Base-by-base conservation (phyloP, 2,329 filamentous ascomycete genomes). In the Dothistroma pini region DNA sequence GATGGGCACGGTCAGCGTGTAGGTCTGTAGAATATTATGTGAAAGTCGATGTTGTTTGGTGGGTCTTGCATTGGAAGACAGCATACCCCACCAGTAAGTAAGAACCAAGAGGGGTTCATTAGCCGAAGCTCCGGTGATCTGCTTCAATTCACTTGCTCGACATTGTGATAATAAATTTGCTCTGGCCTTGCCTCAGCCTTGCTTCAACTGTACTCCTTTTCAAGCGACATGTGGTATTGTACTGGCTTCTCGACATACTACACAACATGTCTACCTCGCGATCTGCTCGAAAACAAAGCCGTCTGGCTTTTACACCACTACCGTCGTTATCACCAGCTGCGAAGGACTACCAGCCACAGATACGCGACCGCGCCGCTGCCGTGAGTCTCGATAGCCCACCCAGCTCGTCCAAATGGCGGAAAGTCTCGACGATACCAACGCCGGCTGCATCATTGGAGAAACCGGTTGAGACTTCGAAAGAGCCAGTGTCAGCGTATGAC, bases 301-400 rank as follows among this genome's bases (percentile, higher is more conserved):
- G 76, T 29, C 69, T 81, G 21, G 73, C 70, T 54, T 81, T 81
- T 69, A 78, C 76, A 0, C 75, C 77, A 4, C 61, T 78, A 4
- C 70, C 76, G 8, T 75, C 77, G 12, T 75, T 76, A 0, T 77
- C 77, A 5, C 75, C 76, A 16, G 73, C 72, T 19, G 67, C 73
- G 5, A 61, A 74, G 29, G 58, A 66, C 21, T 72, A 75, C 31
- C 66, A 74, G 38, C 57, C 67, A 29, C 72, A 74, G 58, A 72
- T 75, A 44, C 67, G 68, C 59, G 67, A 73, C 48, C 67, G 73
- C 16, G 74, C 75, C 21, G 74, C 74, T 4, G 69, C 71, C 35
- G 73, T 76, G 7, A 69, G 68, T 32, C 69, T 70, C 38, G 70
- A 72, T 54, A 70, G 62, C 52, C 65, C 63, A 7, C 69, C 69